Evolutionary conservation across 495 filamentous ascomycete species (phyloP).

Genomic region (Penicillium ochrochloron): DNA sequence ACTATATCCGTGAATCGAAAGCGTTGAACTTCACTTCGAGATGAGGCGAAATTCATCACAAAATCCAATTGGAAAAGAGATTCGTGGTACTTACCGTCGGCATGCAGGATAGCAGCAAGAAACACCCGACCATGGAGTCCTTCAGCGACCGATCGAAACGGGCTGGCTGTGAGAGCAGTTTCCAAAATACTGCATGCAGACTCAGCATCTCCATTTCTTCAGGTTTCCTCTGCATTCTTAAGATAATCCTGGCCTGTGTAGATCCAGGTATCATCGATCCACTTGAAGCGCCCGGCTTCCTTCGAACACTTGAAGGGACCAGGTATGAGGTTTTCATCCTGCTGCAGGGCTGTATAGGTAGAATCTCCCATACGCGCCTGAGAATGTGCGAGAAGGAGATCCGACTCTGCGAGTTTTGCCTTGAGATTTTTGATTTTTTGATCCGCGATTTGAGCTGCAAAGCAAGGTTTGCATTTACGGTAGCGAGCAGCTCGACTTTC

Average conservation of each 20-base stretch:
- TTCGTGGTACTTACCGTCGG: constrained; percentile 11
- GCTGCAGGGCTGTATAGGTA: neutral
- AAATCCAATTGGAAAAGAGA: constrained; percentile 17
- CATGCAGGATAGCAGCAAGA: constrained; percentile 21
- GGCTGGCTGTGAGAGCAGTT: constrained; percentile 10
- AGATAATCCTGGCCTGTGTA: constrained; percentile 13
- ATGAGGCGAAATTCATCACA: constrained; percentile 1
- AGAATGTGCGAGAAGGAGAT: constrained; percentile 26
- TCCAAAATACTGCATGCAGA: constrained; percentile 15
- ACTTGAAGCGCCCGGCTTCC: neutral
- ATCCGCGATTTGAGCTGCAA: constrained; percentile 16
- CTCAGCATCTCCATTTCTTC: constrained; percentile 19
- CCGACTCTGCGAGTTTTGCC: constrained; percentile 24
- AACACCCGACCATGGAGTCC: constrained; percentile 22
- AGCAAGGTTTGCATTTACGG: constrained; percentile 14
- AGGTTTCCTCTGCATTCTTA: constrained; percentile 20
- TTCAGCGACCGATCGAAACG: constrained; percentile 13
- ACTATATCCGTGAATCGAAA: constrained; percentile 1
- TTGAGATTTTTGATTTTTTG: constrained; percentile 12
- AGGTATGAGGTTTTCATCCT: neutral
- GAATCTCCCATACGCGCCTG: constrained; percentile 3
- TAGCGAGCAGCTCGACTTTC: constrained; percentile 2
- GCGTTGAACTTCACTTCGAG: neutral
- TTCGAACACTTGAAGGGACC: neutral
- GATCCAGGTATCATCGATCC: constrained; percentile 30